phyloP scores from a whole-genome alignment of 1,139 yeast species.

The Magnusiomyces fungicola region DNA sequence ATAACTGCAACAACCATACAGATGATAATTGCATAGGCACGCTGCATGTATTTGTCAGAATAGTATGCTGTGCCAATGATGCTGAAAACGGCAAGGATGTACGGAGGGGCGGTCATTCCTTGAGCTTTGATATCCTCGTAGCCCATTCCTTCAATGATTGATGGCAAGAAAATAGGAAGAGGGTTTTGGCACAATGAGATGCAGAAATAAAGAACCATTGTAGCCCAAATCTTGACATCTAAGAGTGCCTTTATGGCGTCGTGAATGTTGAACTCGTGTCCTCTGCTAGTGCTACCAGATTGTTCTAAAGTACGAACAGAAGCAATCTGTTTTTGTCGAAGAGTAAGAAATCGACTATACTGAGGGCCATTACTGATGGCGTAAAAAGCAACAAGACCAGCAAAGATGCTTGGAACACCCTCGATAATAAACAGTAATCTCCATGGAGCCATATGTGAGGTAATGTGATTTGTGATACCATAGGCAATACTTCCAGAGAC shows the following conservation, averaged over 20 bases:
- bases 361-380: conserved; percentile 42
- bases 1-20: conserved; percentile 25
- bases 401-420: conserved; percentile 33
- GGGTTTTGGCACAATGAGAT: conserved; percentile 28
- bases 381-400: conserved; percentile 29
- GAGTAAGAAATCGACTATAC: conserved; percentile 29
- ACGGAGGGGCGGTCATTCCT: conserved; percentile 28
- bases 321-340: conserved; percentile 26
- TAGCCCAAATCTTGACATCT: conserved; percentile 20
- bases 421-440: conserved; percentile 37
- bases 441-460: conserved; percentile 27
- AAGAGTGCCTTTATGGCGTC: conserved; percentile 22
- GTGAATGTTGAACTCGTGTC: conserved; percentile 16
- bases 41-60: conserved; percentile 23
- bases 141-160: conserved; percentile 26
- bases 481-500: conserved; percentile 30
- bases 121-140: conserved; percentile 25
- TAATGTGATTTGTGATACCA: conserved; percentile 33
- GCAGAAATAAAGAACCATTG: conserved; percentile 22
- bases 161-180: conserved; percentile 26
- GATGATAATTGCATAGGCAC: conserved; percentile 25
- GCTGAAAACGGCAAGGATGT: conserved; percentile 20
- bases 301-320: conserved; percentile 23
- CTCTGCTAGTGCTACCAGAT: conserved; percentile 19
- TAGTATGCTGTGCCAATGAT: conserved; percentile 20